Evolutionary conservation across 495 filamentous ascomycete genomes (phyloP).

Genomic region (Neurospora sp.): DNA sequence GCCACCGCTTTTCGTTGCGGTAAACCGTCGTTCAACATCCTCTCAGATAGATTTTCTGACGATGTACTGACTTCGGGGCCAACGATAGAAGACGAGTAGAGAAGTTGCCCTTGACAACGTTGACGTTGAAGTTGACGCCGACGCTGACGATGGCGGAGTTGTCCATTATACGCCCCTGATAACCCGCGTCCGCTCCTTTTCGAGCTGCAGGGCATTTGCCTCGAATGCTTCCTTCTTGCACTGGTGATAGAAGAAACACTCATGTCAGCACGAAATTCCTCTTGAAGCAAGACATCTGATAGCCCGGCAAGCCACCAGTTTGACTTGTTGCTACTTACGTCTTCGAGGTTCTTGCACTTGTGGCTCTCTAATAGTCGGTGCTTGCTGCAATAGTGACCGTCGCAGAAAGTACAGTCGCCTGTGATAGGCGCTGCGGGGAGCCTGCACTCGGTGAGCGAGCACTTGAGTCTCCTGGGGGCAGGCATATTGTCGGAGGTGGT

Average conservation of each 20-base stretch:
- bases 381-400: slow-evolving; percentile 85
- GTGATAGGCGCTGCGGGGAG: slow-evolving; percentile 79
- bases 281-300: slow-evolving; percentile 24
- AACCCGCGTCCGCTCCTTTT: slow-evolving; percentile 69
- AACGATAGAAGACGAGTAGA: neutral
- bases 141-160: neutral
- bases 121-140: neutral
- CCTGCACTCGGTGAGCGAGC: slow-evolving; percentile 82
- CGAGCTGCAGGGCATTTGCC: slow-evolving; percentile 82
- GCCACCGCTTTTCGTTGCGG: neutral
- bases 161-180: slow-evolving; percentile 36
- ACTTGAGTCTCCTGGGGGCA: slow-evolving; percentile 66
- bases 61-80: neutral
- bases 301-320: slow-evolving; percentile 43
- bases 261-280: slow-evolving; percentile 22
- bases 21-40: neutral
- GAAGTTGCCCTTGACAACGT: neutral
- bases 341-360: slow-evolving; percentile 85
- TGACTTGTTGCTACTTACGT: slow-evolving; percentile 42
- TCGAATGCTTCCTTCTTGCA: slow-evolving; percentile 95
- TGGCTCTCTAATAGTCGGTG: slow-evolving; percentile 90
- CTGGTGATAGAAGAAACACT: slow-evolving; percentile 23
- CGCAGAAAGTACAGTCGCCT: slow-evolving; percentile 92
- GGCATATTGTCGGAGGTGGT: slow-evolving; percentile 41
- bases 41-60: neutral